These are phyloP conservation scores for Pseudogymnoascus sp. DNA, from an alignment of 2,329 filamentous ascomycete genomes.

Conservation along the genomic window DNA sequence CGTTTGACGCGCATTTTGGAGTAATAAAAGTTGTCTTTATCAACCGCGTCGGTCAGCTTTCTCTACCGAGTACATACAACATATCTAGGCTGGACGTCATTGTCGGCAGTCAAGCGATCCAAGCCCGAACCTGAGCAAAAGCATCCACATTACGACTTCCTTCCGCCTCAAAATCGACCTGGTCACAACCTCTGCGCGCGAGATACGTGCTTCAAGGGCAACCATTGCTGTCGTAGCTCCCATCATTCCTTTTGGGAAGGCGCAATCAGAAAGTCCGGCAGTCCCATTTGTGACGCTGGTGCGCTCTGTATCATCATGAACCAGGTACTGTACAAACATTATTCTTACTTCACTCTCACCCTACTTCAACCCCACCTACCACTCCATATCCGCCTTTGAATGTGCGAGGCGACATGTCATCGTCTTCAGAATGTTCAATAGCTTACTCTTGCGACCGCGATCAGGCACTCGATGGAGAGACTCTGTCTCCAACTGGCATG, in stretches of 20 bases:
- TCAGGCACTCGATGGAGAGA: slow-evolving; percentile 24
- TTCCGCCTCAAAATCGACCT: slow-evolving; percentile 7
- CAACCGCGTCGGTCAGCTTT: background rate
- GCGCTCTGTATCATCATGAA: slow-evolving; percentile 6
- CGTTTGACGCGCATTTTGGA: slow-evolving; percentile 1
- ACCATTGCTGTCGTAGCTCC: slow-evolving; percentile 8
- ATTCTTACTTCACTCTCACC: background rate
- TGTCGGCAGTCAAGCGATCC: slow-evolving; percentile 8
- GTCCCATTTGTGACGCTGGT: background rate
- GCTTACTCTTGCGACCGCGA: slow-evolving; percentile 10
- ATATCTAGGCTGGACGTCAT: slow-evolving; percentile 8
- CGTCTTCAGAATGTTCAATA: background rate
- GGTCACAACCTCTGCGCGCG: slow-evolving; percentile 7
- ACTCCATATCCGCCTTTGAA: background rate
- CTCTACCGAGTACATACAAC: slow-evolving; percentile 2
- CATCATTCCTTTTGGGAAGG: slow-evolving; percentile 10
- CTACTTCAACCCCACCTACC: background rate
- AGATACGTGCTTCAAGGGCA: slow-evolving; percentile 7
- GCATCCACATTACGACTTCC: slow-evolving; percentile 4
- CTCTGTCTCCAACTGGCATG: slow-evolving; percentile 29
- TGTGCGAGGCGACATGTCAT: background rate
- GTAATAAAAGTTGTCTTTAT: background rate
- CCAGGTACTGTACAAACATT: background rate
- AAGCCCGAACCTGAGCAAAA: slow-evolving; percentile 7
- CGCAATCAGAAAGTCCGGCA: slow-evolving; percentile 7